Evolutionary conservation across 2,329 filamentous ascomycete genomes (phyloP), one percentile per base, ranked within the genome.

Genomic region (Alternaria ventricosa): DNA sequence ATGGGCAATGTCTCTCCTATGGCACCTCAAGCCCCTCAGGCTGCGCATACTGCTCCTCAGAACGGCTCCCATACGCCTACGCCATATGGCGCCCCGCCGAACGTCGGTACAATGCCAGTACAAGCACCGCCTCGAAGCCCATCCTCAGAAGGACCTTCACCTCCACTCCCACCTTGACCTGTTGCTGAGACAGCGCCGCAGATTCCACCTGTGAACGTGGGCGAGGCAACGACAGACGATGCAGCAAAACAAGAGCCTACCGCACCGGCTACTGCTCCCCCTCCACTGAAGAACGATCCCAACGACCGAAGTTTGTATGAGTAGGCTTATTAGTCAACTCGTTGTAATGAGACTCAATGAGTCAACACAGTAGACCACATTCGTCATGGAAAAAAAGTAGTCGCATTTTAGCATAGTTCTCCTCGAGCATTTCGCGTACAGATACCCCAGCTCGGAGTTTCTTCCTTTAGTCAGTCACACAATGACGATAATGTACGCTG

Each of bases 301-400:
- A 66, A 66, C n/a, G 60, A 72, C 33, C 49, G 63, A n/a, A 64
- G 64, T 36, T 28, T 72, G 15, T 73, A 72, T 46, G 65, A 67
- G 27, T 72, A 67, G 59, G 28, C n/a, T 23, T n/a, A n/a, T 23
- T 25, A 33, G 15, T 15, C 28, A 36, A 18, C 49, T 36, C 20
- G 8, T 41, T 23, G 30, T 41, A 53, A 23, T 23, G 3, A 33
- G 11, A 15, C 12, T 33, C 8, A 5, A 55, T 23, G 41, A 28
- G 25, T 55, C 23, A 45, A 44, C 8, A 30, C 15, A 15, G 18
- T n/a, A 28, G 6, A 30, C 23, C n/a, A 13, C 10, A n/a, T 45
- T 11, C 13, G 25, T 25, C 9, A 30, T 28, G 41, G 23, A 15
- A 5, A 36, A 6, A 9, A 43, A 10, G 13, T 15, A 49, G 27